Conservation (phyloP, 495 filamentous ascomycete species). For the Chlorociboria aeruginascens region DNA sequence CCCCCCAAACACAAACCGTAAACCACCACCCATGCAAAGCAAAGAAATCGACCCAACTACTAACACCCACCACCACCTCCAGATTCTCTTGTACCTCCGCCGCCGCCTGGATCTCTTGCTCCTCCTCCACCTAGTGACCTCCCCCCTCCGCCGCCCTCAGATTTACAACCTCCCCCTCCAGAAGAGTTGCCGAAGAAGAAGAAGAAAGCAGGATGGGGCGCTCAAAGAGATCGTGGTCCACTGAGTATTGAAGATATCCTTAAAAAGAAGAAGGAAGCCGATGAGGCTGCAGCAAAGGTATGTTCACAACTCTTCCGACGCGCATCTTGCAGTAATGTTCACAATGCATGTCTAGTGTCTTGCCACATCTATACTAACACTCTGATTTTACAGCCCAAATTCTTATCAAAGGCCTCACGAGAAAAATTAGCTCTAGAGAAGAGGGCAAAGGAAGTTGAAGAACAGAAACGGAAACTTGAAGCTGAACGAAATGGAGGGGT, state of each 20-base stretch:
- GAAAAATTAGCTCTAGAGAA: constrained; percentile 82
- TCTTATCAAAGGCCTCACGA: constrained; percentile 78
- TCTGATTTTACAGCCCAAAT: constrained; percentile 59
- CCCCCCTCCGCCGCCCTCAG: constrained; percentile 40
- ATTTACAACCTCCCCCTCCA: constrained; percentile 26
- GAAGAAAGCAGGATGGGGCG: constrained; percentile 42
- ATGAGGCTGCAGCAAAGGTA: constrained; percentile 67
- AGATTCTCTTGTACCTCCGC: constrained; percentile 30
- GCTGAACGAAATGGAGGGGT: constrained; percentile 25
- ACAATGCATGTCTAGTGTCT: constrained; percentile 16
- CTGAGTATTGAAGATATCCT: constrained; percentile 69
- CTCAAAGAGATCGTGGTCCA: constrained; percentile 32
- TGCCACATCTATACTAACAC: constrained; percentile 18
- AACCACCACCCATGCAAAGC: too few relatives aligned
- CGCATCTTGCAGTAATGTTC: constrained; percentile 9
- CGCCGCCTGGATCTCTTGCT: constrained; percentile 25
- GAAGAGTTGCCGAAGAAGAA: constrained; percentile 33
- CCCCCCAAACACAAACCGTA: too few relatives aligned
- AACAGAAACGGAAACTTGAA: constrained; percentile 44
- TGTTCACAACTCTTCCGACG: constrained; percentile 9
- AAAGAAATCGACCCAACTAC: too few relatives aligned
- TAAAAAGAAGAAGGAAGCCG: constrained; percentile 65
- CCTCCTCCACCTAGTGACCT: constrained; percentile 49
- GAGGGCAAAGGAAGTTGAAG: constrained; percentile 71
- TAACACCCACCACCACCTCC: constrained; percentile 47